Evolutionary conservation across 768 basidiomycete genomes (phyloP).

Genomic region (Pulveroboletus sp.): DNA sequence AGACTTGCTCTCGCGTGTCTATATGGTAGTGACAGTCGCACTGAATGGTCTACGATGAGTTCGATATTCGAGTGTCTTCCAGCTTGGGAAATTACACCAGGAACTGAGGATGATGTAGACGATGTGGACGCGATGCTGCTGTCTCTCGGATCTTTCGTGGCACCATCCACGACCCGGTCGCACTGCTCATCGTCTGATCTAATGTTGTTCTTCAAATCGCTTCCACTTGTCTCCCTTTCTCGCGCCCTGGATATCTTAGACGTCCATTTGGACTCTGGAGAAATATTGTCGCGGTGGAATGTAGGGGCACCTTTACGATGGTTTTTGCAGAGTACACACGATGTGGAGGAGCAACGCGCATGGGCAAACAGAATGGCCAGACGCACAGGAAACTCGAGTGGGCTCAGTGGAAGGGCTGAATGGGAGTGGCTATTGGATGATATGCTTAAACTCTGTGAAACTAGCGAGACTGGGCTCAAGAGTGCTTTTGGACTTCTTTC

Average conservation of each 20-base stretch:
- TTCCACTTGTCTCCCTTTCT: constrained; percentile 71
- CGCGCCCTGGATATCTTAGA: constrained; percentile 86
- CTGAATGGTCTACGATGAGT: constrained; percentile 82
- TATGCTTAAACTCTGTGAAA: constrained; percentile 75
- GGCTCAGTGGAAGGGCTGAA: constrained; percentile 58
- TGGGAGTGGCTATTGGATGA: constrained; percentile 89
- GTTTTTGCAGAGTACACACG: constrained; percentile 75
- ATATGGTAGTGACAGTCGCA: constrained; percentile 72
- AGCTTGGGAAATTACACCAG: constrained; percentile 66
- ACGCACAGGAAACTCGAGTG: constrained; percentile 53
- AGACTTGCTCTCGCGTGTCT: constrained; percentile 82
- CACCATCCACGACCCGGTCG: constrained; percentile 61
- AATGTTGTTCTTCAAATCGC: constrained; percentile 74
- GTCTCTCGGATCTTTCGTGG: constrained; percentile 75
- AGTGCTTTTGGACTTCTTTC: constrained; percentile 80
- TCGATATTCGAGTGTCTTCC: constrained; percentile 94
- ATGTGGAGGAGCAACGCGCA: constrained; percentile 66
- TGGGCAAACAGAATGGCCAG: constrained; percentile 86
- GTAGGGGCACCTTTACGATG: constrained; percentile 81
- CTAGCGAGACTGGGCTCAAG: constrained; percentile 55
- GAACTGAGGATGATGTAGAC: constrained; percentile 62
- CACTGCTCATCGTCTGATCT: constrained; percentile 63
- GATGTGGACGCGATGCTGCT: constrained; percentile 76
- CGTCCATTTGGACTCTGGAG: constrained; percentile 90
- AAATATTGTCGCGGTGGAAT: constrained; percentile 85